Conservation (phyloP, 495 filamentous ascomycete genomes). For the Talaromyces wortmannii region DNA sequence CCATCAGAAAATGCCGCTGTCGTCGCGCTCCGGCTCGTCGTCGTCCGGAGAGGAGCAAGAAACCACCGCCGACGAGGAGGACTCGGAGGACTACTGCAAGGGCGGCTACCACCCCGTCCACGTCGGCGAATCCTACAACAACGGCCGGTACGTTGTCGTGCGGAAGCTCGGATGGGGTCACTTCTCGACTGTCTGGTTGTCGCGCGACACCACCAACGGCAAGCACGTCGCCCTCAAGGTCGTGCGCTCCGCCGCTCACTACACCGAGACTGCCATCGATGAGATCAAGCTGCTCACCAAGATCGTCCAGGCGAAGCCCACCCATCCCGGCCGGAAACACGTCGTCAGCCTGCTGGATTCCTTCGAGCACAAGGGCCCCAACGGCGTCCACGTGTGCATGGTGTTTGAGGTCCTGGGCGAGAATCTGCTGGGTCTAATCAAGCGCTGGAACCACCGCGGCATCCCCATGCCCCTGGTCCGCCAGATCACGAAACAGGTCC, state of each 20-base stretch:
- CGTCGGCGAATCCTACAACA: constrained; percentile 94
- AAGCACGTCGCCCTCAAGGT: constrained; percentile 98
- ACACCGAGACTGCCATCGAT: constrained; percentile 97
- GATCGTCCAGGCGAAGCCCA: constrained; percentile 89
- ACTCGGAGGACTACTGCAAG: constrained; percentile 98
- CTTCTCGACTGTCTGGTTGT: constrained; percentile 98
- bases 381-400: constrained; percentile 97
- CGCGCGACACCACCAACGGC: constrained; percentile 79
- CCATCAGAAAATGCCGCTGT: constrained; percentile 38
- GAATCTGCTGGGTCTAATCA: constrained; percentile 92
- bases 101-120: constrained; percentile 94
- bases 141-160: constrained; percentile 92
- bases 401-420: constrained; percentile 97
- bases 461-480: constrained; percentile 95
- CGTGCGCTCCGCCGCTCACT: constrained; percentile 93
- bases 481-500: constrained; percentile 97
- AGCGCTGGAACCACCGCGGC: constrained; percentile 94
- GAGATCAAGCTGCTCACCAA: constrained; percentile 97
- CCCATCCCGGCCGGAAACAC: constrained; percentile 87
- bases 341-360: constrained; percentile 94
- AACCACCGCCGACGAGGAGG: constrained; percentile 95
- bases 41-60: constrained; percentile 79
- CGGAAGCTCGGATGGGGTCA: constrained; percentile 98
- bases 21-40: constrained; percentile 75
- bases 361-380: constrained; percentile 95